Conservation (phyloP, 306 rosid genomes). For the Argentina anserina region DNA sequence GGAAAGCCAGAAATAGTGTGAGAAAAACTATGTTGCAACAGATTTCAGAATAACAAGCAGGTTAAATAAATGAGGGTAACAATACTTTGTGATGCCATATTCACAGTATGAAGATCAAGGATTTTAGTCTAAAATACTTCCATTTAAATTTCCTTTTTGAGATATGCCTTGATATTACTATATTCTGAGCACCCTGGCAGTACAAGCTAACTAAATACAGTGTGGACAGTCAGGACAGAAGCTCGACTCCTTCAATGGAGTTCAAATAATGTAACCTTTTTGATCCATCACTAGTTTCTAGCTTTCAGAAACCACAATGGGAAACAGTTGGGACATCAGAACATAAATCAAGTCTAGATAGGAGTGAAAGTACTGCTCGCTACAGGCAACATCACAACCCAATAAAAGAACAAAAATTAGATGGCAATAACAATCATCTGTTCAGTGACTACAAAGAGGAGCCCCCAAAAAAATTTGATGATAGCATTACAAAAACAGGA, state of each 20-base stretch:
- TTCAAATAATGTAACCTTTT: neutral
- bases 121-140: neutral
- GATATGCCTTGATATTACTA: neutral
- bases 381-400: neutral
- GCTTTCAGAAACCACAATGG: neutral
- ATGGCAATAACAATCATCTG: neutral
- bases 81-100: neutral
- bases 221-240: neutral
- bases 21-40: neutral
- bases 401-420: no score
- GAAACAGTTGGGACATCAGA: neutral
- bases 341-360: neutral
- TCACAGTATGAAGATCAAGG: neutral
- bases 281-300: neutral
- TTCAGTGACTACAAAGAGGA: neutral
- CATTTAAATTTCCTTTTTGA: neutral
- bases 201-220: neutral
- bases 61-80: neutral
- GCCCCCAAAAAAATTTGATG: neutral
- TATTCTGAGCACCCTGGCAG: neutral
- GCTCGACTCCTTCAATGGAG: neutral
- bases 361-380: neutral
- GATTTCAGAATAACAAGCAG: neutral
- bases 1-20: slow-evolving; percentile 23
- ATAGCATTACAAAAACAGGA: neutral